A percentile compares a stretch with the other conserved stretches of the same genome.
These are phyloP conservation scores for Osmanthus fragrans DNA, from an alignment of 257 asterid genomes.

Conservation along the genomic window DNA sequence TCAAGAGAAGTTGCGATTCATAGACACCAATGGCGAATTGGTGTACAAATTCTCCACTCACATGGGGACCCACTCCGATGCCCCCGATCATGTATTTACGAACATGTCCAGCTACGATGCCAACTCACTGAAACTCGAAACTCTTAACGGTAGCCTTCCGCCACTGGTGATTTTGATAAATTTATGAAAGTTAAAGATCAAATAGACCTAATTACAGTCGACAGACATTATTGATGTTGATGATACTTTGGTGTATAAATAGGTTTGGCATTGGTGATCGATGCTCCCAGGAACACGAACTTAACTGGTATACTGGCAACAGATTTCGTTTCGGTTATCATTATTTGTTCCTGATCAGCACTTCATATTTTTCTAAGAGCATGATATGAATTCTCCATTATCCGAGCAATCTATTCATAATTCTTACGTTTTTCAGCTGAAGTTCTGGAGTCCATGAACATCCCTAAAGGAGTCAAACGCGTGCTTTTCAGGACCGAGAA, in stretches of 20 bases:
- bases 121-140: not conserved
- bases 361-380: not conserved
- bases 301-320: not conserved
- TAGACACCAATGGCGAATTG: not conserved
- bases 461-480: constrained; percentile 17
- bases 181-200: not conserved
- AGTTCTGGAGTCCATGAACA: constrained; percentile 3
- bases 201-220: not conserved
- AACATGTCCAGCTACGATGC: not conserved
- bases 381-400: not conserved
- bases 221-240: not conserved
- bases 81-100: not conserved
- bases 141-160: not conserved
- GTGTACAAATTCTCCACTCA: constrained; percentile 4
- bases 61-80: constrained; percentile 15
- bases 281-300: not conserved
- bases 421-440: not conserved
- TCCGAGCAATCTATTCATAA: not conserved
- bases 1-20: not conserved
- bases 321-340: too few species aligned
- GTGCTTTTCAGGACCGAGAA: constrained; percentile 17
- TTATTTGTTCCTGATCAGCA: too few species aligned
- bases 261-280: not conserved
- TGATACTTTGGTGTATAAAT: not conserved
- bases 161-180: not conserved